phyloP scores from a whole-genome alignment of 2,329 filamentous ascomycete genomes.

The Pseudopyricularia javanii region DNA sequence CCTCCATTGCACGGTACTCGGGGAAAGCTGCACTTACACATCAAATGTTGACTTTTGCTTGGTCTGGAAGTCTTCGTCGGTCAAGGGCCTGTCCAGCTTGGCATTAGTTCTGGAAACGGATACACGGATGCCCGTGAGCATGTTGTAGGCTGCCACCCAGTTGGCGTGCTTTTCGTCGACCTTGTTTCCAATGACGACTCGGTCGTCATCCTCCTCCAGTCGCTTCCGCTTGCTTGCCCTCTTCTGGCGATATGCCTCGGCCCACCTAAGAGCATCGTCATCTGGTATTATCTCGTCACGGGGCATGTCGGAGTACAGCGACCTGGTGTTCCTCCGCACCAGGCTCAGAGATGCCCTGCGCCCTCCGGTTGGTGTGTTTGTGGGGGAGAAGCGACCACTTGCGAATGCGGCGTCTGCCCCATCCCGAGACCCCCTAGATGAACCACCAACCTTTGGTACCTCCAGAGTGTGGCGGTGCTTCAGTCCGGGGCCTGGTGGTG shows the following conservation, averaged over 20 bases:
- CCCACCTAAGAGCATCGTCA: conserved; percentile 84
- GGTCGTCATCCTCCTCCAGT: conserved; percentile 81
- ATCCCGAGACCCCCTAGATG: conserved; percentile 57
- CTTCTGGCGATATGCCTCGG: conserved; percentile 86
- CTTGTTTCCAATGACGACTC: conserved; percentile 91
- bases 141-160: conserved; percentile 97
- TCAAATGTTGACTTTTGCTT: conserved; percentile 99
- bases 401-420: conserved; percentile 52
- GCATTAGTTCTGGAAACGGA: conserved; percentile 93
- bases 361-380: conserved; percentile 40
- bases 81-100: conserved; percentile 84
- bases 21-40: conserved; percentile 49
- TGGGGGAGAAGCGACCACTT: conserved; percentile 73
- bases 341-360: conserved; percentile 77
- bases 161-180: conserved; percentile 96
- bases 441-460: conserved; percentile 61
- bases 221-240: conserved; percentile 74
- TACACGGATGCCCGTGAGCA: conserved; percentile 97
- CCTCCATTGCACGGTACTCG: not conserved
- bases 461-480: conserved; percentile 83
- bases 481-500: conserved; percentile 42
- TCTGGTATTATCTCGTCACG: conserved; percentile 76
- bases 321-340: conserved; percentile 68
- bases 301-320: conserved; percentile 71
- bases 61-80: conserved; percentile 81